Evolutionary conservation across 495 filamentous ascomycete genomes (phyloP), one percentile per base, ranked within the genome.

Genomic region (Aspergillus mulundensis): DNA sequence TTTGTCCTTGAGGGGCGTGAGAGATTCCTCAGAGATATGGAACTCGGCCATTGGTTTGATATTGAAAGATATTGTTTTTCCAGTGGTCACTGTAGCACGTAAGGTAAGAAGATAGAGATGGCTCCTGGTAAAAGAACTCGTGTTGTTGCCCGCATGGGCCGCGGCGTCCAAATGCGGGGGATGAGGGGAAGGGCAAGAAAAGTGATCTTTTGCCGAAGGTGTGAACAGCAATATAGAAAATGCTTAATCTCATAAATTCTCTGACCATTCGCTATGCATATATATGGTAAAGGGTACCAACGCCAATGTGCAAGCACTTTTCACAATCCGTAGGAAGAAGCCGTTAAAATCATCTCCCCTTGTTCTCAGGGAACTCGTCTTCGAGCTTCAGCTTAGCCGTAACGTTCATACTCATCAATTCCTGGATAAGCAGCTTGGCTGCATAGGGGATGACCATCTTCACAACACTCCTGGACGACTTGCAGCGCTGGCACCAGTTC

Each of bases 391-490:
- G 71, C 50, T 84, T 78, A 43, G 91, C 89, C 54, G 90, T 87
- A 14, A 99, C 88, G 68, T 97, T 97, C 94, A 99, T 99, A 71
- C 90, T 95, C 68, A 95, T 81, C 65, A 99, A 69, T 73, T 99
- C 94, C 76, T 99, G 94, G 32, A 99, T 88, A 49, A 99, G 75
- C 65, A 99, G 72, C 81, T 99, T 99, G 3, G 95, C 95, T 5
- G 95, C 94, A 71, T 99, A 99, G n/a, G 94, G 94, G 75, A 99
- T 95, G 48, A 83, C 91, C 88, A 99, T 92, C 73, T 87, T 86
- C 7, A 86, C 85, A 11, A 97, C 88, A 7, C 84, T 82, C 34
- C 84, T 79, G 21, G 87, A 89, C 49, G 85, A 90, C 72, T 87
- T 83, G 72, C 94, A 99, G 1, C 85, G 89, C 66, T 91, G 87